Percentiles rank a stretch among this genome's conserved stretches.
Conservation (phyloP, 257 asterid species). For the Schizonepeta tenuifolia region DNA sequence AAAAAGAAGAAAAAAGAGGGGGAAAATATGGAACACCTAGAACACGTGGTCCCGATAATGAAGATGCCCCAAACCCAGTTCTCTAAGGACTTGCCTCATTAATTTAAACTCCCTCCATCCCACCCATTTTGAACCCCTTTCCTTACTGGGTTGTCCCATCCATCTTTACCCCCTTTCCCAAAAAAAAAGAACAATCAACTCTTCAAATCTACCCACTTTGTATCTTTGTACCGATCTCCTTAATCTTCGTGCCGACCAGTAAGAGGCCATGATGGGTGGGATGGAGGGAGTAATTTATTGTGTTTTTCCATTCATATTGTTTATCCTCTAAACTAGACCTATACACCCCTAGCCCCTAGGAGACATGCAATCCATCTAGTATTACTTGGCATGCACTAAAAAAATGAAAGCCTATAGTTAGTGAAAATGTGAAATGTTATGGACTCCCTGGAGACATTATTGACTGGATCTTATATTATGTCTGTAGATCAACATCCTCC, state of each 20-base stretch:
- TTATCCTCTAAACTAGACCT: not conserved
- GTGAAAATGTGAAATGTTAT: not conserved
- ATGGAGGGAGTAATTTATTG: too few species aligned
- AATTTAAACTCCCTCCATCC: too few species aligned
- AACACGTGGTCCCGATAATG: not conserved
- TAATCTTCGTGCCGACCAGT: too few species aligned
- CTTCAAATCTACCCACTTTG: too few species aligned
- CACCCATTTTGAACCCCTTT: too few species aligned
- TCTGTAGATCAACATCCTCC: slow-evolving; percentile 1
- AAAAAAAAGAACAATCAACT: too few species aligned
- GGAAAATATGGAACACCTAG: not conserved
- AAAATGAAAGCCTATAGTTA: not conserved
- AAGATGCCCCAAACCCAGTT: not conserved
- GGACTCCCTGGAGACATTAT: too few species aligned
- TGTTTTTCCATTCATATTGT: too few species aligned
- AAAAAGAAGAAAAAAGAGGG: not conserved
- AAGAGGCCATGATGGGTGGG: too few species aligned
- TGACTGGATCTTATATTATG: not conserved
- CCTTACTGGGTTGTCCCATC: too few species aligned
- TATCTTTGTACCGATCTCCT: too few species aligned
- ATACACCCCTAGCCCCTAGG: not conserved
- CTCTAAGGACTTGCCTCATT: not conserved
- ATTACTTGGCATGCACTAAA: not conserved
- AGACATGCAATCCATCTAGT: slow-evolving; percentile 6
- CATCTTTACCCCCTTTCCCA: too few species aligned